Evolutionary conservation across 2,329 filamentous ascomycete species (phyloP), one percentile per base, ranked within the genome.

Genomic region (Botrytis galanthina): DNA sequence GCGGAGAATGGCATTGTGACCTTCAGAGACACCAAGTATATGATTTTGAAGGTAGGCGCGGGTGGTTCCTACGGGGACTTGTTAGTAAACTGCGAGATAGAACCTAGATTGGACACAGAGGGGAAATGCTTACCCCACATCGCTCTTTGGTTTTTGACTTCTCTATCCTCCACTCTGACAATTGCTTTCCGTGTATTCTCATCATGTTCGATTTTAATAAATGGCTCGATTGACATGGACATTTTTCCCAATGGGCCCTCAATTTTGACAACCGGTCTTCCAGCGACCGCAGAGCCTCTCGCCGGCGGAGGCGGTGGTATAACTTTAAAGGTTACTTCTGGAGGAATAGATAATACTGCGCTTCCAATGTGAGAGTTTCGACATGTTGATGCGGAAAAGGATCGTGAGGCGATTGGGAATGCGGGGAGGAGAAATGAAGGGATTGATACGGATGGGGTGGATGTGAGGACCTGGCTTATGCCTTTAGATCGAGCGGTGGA

Each of bases 1-100:
- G 76, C 95, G 92, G 71, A 99, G 87, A 78, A 99, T 94, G 48
- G 95, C 94, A 29, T 93, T 95, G 84, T 99, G 96, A 51, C 96
- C 96, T 87, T 99, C 96, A 54, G 94, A 97, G 35, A 99, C 96
- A 74, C 96, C 96, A 76, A 94, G 90, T 75, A 99, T 92, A 85
- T 97, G 90, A 82, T 96, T 97, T 80, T 93, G 92, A 72, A 99
- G 87, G 81, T 97, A 95, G 48, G 94, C 91, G 84, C 96, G 95
- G 62, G 91, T 92, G 9, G 95, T 98, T 76, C 95, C 95, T 97
- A 77, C 16, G 7, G 20, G 14, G 35, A 26, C n/a, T 54, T 67
- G 60, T 37, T 51, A 73, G 73, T 48, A n/a, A 42, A 14, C 12
- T 63, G 32, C 46, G 29, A 46, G 8, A 35, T 26, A 29, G 6